Conservation (phyloP, 371 early-diverging fungal species). For the Haplosporangium sp. region DNA sequence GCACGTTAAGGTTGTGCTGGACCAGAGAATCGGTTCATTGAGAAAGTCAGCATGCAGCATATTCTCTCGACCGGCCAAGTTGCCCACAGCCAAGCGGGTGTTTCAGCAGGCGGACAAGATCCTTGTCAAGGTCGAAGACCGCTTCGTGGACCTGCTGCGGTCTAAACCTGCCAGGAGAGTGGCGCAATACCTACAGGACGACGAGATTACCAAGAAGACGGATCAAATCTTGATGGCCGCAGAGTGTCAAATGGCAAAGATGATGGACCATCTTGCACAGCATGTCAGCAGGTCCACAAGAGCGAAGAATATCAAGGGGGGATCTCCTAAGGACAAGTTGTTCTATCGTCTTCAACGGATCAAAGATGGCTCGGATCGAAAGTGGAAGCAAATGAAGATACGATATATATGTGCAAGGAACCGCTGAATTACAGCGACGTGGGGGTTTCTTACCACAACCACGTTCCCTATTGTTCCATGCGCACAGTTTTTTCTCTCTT, state of each 20-base stretch:
- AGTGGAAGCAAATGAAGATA: no score
- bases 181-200: not conserved
- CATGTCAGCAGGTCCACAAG: not conserved
- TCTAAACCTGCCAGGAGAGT: slow-evolving; percentile 2
- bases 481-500: no score
- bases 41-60: not conserved
- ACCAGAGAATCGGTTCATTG: not conserved
- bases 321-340: not conserved
- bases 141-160: not conserved
- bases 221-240: slow-evolving; percentile 7
- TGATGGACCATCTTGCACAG: slow-evolving; percentile 2
- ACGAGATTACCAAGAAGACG: not conserved
- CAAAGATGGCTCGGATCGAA: no score
- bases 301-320: not conserved
- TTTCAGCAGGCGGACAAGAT: slow-evolving; percentile 6
- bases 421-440: no score
- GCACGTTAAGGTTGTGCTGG: no score
- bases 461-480: no score
- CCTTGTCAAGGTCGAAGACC: slow-evolving; percentile 8
- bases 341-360: not conserved
- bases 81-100: slow-evolving; percentile 4
- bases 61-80: not conserved
- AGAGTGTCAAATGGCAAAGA: slow-evolving; percentile 2
- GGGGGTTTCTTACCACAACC: no score
- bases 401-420: no score